Evolutionary conservation across 2,329 filamentous ascomycete species (phyloP), one percentile per base, ranked within the genome.

Genomic region (Penicillium vulpinum): DNA sequence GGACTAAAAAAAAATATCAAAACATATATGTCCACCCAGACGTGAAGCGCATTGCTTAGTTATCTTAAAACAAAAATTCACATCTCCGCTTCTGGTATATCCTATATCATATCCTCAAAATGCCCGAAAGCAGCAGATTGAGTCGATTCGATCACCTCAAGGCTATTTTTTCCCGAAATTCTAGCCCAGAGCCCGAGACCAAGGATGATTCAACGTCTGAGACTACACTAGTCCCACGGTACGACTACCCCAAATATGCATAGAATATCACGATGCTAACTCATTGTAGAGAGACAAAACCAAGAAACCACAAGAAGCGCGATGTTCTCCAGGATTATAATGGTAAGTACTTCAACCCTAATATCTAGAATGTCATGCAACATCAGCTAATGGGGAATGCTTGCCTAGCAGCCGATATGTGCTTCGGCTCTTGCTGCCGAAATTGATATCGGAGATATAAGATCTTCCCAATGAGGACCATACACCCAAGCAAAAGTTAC

Each of bases 381-480:
- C 26, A 22, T 15, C 10, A n/a, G 35, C 54, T 51, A 44, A 50
- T 28, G 3, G 21, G 22, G 5, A 21, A 29, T 15, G 6, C 16
- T 21, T 22, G 4, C 21, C 22, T 28, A 63, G 61, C 57, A 7
- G 61, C 54, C 8, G 57, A 63, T 54, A 60, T 63, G 59, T 63
- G 61, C 39, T 63, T 63, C 45, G 61, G 61, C 33, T 56, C 59
- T 3, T 63, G 61, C 35, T 63, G 61, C 36, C 54, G 61, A 18
- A 63, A 61, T 3, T 50, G 28, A 35, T 45, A 46, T n/a, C n/a
- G n/a, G n/a, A n/a, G 7, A 46, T 31, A 16, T 49, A 16, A 22
- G 24, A 33, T 28, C 18, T 21, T 39, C 18, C 22, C 18, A 22
- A 5, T 13, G 36, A 39, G 10, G 13, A 13, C 2, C 11, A 13